These are phyloP conservation scores for Mycena vitilis DNA, from an alignment of 768 basidiomycete genomes.

Conservation along the genomic window DNA sequence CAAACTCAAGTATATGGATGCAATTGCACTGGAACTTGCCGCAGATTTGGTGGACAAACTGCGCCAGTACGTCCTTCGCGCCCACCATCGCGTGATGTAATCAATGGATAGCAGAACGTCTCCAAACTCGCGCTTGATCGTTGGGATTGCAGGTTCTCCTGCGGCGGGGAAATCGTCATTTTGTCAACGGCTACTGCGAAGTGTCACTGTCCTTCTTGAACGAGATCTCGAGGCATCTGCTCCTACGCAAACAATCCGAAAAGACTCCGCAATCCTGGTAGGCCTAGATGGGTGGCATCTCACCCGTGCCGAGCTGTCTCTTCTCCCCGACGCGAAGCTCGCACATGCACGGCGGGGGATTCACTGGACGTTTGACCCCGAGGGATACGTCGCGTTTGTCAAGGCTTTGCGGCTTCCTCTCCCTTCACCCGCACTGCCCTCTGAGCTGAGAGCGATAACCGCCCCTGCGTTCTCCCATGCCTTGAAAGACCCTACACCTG, in stretches of 20 bases:
- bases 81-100: not conserved
- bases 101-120: conserved; percentile 45
- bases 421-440: conserved; percentile 32
- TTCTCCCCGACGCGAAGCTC: conserved; percentile 75
- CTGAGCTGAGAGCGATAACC: conserved; percentile 48
- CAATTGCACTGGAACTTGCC: conserved; percentile 25
- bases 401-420: conserved; percentile 58
- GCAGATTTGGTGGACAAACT: conserved; percentile 25
- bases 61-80: conserved; percentile 24
- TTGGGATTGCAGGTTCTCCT: conserved; percentile 83
- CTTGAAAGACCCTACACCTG: conserved; percentile 82
- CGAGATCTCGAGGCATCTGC: not conserved
- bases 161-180: conserved; percentile 91
- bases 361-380: conserved; percentile 92
- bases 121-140: conserved; percentile 62
- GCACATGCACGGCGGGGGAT: conserved; percentile 81
- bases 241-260: not conserved
- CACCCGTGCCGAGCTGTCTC: conserved; percentile 80
- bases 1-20: conserved; percentile 20
- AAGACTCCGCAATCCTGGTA: conserved; percentile 68
- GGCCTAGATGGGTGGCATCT: conserved; percentile 95
- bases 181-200: conserved; percentile 65
- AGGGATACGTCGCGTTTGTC: conserved; percentile 78
- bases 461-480: conserved; percentile 92
- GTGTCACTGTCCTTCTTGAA: conserved; percentile 54